These are phyloP conservation scores for Penicillium sp. DNA, from an alignment of 2,329 filamentous ascomycete species.

Conservation along the genomic window DNA sequence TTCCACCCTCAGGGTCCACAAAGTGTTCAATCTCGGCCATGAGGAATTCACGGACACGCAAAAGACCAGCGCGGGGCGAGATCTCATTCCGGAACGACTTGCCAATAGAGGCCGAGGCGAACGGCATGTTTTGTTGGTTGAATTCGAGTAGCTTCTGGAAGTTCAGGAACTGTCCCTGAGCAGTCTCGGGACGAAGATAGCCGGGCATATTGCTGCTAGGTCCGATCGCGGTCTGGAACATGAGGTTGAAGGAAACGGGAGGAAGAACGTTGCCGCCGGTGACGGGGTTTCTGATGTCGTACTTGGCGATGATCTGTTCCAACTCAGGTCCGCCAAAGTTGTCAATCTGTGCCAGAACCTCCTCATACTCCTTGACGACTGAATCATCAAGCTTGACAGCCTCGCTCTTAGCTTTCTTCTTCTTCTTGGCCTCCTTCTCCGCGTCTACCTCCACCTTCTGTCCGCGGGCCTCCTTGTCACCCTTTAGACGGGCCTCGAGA, in stretches of 20 bases:
- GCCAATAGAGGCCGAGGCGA: slow-evolving; percentile 95
- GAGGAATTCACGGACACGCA: slow-evolving; percentile 94
- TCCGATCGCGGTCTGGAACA: slow-evolving; percentile 96
- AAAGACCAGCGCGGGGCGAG: slow-evolving; percentile 85
- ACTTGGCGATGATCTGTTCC: slow-evolving; percentile 85
- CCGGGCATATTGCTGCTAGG: slow-evolving; percentile 85
- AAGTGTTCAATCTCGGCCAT: slow-evolving; percentile 99
- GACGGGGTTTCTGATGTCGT: slow-evolving; percentile 85
- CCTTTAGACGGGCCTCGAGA: slow-evolving; percentile 83
- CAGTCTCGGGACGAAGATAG: slow-evolving; percentile 91
- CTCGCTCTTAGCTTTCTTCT: slow-evolving; percentile 78
- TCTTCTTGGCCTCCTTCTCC: slow-evolving; percentile 85
- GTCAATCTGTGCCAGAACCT: slow-evolving; percentile 90
- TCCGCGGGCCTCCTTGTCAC: slow-evolving; percentile 90
- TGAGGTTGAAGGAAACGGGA: slow-evolving; percentile 94
- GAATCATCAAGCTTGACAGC: slow-evolving; percentile 85
- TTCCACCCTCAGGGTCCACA: slow-evolving; percentile 91
- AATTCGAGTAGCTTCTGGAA: slow-evolving; percentile 96
- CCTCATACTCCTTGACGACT: slow-evolving; percentile 86
- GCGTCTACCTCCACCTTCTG: slow-evolving; percentile 69
- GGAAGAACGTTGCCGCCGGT: slow-evolving; percentile 77
- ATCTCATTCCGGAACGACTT: slow-evolving; percentile 99
- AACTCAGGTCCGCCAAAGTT: slow-evolving; percentile 90
- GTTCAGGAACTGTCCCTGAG: slow-evolving; percentile 97
- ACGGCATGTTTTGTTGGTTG: slow-evolving; percentile 94